Conservation (phyloP, 2,329 filamentous ascomycete species). For the Ophiostoma pallidulum region DNA sequence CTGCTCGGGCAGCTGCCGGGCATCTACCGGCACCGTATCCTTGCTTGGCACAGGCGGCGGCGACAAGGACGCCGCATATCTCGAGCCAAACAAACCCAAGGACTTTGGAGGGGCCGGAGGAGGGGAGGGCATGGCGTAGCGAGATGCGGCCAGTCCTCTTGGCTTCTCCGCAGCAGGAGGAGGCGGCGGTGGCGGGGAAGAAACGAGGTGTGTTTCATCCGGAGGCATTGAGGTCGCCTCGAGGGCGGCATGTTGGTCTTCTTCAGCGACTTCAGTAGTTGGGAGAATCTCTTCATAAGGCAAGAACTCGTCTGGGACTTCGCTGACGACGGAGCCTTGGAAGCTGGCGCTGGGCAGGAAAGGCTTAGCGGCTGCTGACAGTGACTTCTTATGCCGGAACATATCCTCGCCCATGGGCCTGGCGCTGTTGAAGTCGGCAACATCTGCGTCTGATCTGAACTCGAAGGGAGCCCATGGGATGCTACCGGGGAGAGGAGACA, state of each 20-base stretch:
- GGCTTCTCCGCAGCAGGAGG: constrained; percentile 9
- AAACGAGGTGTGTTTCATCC: background rate
- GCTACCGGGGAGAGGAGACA: constrained; percentile 40
- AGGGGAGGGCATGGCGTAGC: constrained; percentile 29
- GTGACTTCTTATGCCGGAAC: constrained; percentile 43
- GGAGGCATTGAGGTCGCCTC: background rate
- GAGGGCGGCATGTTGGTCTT: constrained; percentile 16
- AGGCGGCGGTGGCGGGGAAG: constrained; percentile 20
- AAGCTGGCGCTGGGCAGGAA: constrained; percentile 45
- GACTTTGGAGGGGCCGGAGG: constrained; percentile 32
- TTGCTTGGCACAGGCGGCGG: constrained; percentile 22
- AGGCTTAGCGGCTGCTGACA: constrained; percentile 62
- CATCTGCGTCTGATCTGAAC: constrained; percentile 40
- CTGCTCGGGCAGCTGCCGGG: constrained; percentile 1
- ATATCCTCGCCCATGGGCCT: constrained; percentile 35
- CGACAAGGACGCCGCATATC: constrained; percentile 35
- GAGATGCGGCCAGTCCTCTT: constrained; percentile 37
- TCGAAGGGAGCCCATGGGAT: constrained; percentile 53
- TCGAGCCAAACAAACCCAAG: constrained; percentile 34
- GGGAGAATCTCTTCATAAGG: constrained; percentile 5
- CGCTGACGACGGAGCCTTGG: constrained; percentile 18
- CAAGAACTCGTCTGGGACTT: constrained; percentile 16
- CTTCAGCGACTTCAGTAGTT: constrained; percentile 7
- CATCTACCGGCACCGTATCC: constrained; percentile 19
- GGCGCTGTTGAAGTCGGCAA: constrained; percentile 43